Evolutionary conservation across 2,329 filamentous ascomycete genomes (phyloP).

Genomic region (Paecilomyces sp.): DNA sequence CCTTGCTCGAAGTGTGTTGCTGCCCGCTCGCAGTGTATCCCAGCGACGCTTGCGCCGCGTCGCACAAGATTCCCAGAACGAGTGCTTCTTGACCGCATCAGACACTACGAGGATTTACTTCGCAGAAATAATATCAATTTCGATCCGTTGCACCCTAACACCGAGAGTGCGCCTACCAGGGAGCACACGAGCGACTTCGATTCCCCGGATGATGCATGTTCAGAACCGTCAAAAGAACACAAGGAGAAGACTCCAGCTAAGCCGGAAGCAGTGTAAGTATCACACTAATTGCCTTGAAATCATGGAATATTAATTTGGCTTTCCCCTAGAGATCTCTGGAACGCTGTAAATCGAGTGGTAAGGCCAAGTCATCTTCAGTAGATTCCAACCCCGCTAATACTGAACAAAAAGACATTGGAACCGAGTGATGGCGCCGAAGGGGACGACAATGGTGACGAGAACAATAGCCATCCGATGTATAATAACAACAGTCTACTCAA

Average conservation of each 20-base stretch:
- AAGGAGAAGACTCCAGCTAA: not conserved
- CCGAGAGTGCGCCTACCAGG: constrained; percentile 11
- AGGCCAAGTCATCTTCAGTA: no score
- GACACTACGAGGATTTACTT: constrained; percentile 60
- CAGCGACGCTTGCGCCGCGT: constrained; percentile 43
- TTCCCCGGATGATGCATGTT: constrained; percentile 20
- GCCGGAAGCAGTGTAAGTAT: not conserved
- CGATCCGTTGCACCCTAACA: constrained; percentile 49
- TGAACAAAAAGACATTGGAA: no score
- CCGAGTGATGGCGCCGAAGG: constrained; percentile 6
- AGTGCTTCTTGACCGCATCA: constrained; percentile 62
- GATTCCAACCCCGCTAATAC: no score
- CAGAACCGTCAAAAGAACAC: constrained; percentile 5
- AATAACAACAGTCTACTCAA: constrained; percentile 28
- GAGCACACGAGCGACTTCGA: constrained; percentile 1
- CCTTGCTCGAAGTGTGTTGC: constrained; percentile 65
- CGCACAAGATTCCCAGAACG: constrained; percentile 60
- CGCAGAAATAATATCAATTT: constrained; percentile 62
- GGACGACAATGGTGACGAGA: constrained; percentile 8
- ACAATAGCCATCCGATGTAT: constrained; percentile 23
- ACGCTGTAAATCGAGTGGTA: no score
- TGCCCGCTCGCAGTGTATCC: constrained; percentile 52
- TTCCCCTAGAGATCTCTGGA: no score
- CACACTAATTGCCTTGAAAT: no score
- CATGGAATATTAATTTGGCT: no score